Evolutionary conservation across 176 grass and related monocot species (phyloP), one percentile per base, ranked within the genome.

Genomic region (Eragrostis nindensis): DNA sequence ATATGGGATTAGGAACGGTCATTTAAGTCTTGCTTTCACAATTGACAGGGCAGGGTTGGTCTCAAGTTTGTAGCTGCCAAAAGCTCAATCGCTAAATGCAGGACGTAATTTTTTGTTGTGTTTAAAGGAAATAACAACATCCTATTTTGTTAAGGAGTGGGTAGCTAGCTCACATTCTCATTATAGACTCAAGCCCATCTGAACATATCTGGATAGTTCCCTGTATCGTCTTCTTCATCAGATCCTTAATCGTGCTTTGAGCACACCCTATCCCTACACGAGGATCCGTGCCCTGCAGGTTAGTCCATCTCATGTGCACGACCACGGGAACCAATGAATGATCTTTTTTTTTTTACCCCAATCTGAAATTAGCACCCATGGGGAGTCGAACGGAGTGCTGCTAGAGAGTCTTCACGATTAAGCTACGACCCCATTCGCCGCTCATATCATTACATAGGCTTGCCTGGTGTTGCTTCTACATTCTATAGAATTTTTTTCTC

Each of bases 21-120:
- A 46, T 57, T 54, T 81, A 66, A 18, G 30, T 6, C 16, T 80
- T 76, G n/a, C 39, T 82, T 79, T 67, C 18, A 25, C 80, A n/a
- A n/a, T n/a, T n/a, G n/a, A n/a, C n/a, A 42, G 30, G 62, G 30
- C 11, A 36, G 30, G 16, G 19, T 44, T 50, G 30, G 49, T 47
- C 26, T 32, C 50, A 75, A 53, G 40, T 83, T 88, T 62, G 41
- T 78, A 48, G 11, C 29, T 15, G 11, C 5, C 8, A 22, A 21
- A 76, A 54, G 53, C 57, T 76, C 22, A 76, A 63, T 22, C 25
- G 38, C 48, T 26, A 66, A 56, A 66, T 17, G 2, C 3, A 4
- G 79, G 11, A 17, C 60, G 7, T 57, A 38, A n/a, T n/a, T 52
- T 24, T 69, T 14, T 66, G 16, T 66, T 56, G 43, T 22, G 14